A percentile compares a stretch with the other conserved stretches of the same genome.
These are phyloP conservation scores for Isoetes engelmannii DNA, from an alignment of 83 land plant genomes.

Conservation along the genomic window DNA sequence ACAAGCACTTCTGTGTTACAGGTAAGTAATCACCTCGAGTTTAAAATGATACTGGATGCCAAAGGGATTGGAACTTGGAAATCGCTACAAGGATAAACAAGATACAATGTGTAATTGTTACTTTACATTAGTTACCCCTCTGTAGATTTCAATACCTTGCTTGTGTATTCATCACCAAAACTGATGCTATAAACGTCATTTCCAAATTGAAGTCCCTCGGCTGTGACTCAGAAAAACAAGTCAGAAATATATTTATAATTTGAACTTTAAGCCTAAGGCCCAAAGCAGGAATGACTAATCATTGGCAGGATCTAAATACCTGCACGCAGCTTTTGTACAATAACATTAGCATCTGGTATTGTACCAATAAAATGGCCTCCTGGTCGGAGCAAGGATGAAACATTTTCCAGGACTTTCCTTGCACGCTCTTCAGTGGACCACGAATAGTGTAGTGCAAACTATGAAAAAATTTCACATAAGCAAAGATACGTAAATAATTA, in stretches of 20 bases:
- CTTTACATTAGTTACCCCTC: background rate
- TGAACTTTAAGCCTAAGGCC: slow-evolving; percentile 6
- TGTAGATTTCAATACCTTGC: slow-evolving; percentile 10
- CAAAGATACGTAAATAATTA: too few species aligned
- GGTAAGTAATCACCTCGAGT: slow-evolving; percentile 18
- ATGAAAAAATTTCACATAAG: slow-evolving; percentile 7
- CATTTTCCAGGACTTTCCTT: slow-evolving; percentile 69
- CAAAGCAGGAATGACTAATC: slow-evolving; percentile 10
- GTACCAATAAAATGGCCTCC: slow-evolving; percentile 90
- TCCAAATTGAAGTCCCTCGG: slow-evolving; percentile 32
- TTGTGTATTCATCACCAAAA: slow-evolving; percentile 20
- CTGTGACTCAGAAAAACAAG: slow-evolving; percentile 20
- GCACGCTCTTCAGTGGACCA: slow-evolving; percentile 93
- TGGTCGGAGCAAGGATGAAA: slow-evolving; percentile 69
- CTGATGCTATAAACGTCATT: slow-evolving; percentile 23
- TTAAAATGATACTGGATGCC: slow-evolving; percentile 41
- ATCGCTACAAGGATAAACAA: slow-evolving; percentile 12
- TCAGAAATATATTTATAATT: background rate
- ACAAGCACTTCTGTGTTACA: background rate
- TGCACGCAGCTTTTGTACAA: slow-evolving; percentile 59
- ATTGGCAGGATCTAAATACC: slow-evolving; percentile 4
- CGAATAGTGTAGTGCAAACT: slow-evolving; percentile 97
- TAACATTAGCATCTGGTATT: slow-evolving; percentile 96
- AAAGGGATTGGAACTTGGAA: slow-evolving; percentile 27
- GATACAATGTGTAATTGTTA: background rate